These are phyloP conservation scores for Termitomyces sp. DNA, from an alignment of 768 basidiomycete species.

Conservation along the genomic window DNA sequence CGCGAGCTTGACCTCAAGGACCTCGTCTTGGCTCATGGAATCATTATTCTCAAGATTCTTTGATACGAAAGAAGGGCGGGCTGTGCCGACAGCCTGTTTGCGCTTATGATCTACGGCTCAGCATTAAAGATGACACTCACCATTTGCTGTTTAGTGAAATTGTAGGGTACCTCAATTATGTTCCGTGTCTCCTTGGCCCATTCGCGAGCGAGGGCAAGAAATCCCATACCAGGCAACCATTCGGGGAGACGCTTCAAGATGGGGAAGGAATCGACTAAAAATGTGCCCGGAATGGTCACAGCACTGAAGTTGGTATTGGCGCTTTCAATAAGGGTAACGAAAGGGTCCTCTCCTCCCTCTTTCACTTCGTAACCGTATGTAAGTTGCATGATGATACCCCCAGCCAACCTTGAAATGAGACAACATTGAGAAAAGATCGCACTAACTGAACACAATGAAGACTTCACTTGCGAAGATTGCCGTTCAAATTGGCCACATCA, in stretches of 20 bases:
- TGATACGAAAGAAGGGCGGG: constrained; percentile 39
- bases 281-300: constrained; percentile 45
- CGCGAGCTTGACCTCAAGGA: constrained; percentile 35
- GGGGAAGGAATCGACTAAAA: constrained; percentile 38
- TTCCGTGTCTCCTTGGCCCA: constrained; percentile 34
- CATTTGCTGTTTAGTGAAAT: constrained; percentile 41
- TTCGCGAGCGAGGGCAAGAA: constrained; percentile 38
- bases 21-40: constrained; percentile 24
- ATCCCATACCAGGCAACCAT: constrained; percentile 54
- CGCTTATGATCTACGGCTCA: background rate
- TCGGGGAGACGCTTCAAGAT: constrained; percentile 43
- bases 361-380: constrained; percentile 54
- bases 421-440: background rate
- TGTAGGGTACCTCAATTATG: constrained; percentile 39
- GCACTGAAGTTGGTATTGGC: constrained; percentile 49
- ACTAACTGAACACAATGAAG: background rate
- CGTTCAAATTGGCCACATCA: constrained; percentile 24
- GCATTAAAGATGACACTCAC: constrained; percentile 21
- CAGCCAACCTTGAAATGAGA: constrained; percentile 34
- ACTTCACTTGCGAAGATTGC: constrained; percentile 38
- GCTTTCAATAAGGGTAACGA: constrained; percentile 43
- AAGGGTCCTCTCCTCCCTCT: constrained; percentile 44
- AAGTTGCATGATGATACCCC: constrained; percentile 47
- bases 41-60: constrained; percentile 32
- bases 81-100: constrained; percentile 35